phyloP scores from a whole-genome alignment of 176 grass and related monocot genomes.

The Aegilops tauschii region DNA sequence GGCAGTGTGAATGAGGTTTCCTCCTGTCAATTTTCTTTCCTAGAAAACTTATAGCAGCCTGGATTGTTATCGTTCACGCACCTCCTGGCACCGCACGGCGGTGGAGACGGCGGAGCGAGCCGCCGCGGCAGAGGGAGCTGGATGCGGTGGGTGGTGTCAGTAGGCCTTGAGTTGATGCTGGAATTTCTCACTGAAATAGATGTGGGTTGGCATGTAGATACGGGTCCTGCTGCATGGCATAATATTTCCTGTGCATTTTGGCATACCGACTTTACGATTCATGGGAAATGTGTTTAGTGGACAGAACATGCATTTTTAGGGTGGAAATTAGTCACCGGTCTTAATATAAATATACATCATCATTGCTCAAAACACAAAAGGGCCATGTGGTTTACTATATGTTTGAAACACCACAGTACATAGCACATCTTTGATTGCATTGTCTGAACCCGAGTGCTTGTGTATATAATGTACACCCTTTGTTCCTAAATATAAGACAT shows the following conservation, averaged over 20 bases:
- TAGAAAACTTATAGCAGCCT: not conserved
- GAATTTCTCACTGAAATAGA: not conserved
- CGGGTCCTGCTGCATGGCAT: not conserved
- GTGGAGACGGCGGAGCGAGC: slow-evolving; percentile 26
- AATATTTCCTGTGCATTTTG: not conserved
- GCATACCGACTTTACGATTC: not conserved
- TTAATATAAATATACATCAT: no score
- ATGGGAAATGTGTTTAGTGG: not conserved
- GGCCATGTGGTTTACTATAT: no score
- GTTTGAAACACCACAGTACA: no score
- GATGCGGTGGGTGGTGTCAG: slow-evolving; percentile 19
- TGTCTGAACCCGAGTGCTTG: no score
- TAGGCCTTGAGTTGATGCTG: slow-evolving; percentile 21
- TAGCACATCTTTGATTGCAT: no score
- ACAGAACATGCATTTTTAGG: not conserved
- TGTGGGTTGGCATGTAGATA: slow-evolving; percentile 1
- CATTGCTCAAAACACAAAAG: no score
- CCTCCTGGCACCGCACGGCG: slow-evolving; percentile 47
- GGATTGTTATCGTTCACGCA: slow-evolving; percentile 26
- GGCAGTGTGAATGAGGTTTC: not conserved
- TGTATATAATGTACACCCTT: no score
- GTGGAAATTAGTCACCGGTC: not conserved
- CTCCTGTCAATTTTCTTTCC: not conserved
- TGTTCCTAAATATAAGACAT: no score
- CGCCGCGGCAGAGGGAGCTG: slow-evolving; percentile 21